A percentile compares a stretch with the other conserved stretches of the same genome.
Conservation (phyloP, 1,284 basidiomycete genomes). For the Irpex lacteus region DNA sequence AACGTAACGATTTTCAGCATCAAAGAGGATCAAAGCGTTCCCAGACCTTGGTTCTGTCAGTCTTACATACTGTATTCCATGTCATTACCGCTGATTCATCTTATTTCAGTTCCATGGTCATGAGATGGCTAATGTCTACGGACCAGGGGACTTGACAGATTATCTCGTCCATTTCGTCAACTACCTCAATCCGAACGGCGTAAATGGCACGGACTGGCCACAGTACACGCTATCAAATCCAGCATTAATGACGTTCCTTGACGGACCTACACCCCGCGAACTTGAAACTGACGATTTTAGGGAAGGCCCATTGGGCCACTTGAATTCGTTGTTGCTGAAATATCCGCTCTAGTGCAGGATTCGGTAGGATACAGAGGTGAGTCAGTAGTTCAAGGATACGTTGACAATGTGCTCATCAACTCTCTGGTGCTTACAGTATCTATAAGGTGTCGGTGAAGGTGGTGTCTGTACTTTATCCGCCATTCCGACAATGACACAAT, state of each 20-base stretch:
- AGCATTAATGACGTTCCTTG: neutral
- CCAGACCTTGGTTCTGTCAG: constrained; percentile 20
- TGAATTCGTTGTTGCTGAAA: neutral
- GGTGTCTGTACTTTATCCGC: too few species aligned
- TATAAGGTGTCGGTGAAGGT: too few species aligned
- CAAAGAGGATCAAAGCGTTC: constrained; percentile 16
- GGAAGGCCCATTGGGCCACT: neutral
- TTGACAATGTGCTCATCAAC: too few species aligned
- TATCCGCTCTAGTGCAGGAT: neutral
- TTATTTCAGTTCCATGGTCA: neutral
- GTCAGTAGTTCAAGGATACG: too few species aligned
- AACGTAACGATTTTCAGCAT: constrained; percentile 2
- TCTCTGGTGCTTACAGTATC: too few species aligned
- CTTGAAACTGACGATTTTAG: neutral
- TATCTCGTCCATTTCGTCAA: constrained; percentile 5
- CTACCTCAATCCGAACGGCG: neutral
- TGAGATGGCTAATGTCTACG: neutral
- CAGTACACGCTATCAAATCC: neutral
- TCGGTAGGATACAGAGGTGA: neutral
- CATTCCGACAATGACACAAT: too few species aligned
- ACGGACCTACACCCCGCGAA: neutral
- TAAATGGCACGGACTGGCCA: neutral
- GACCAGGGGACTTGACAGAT: constrained; percentile 8
- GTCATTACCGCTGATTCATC: neutral
- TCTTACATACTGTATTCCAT: neutral